Percentiles rank a stretch among this genome's conserved stretches.
phyloP scores from a whole-genome alignment of 2,329 filamentous ascomycete genomes.

The Phaeosphaeriaceae sp. region DNA sequence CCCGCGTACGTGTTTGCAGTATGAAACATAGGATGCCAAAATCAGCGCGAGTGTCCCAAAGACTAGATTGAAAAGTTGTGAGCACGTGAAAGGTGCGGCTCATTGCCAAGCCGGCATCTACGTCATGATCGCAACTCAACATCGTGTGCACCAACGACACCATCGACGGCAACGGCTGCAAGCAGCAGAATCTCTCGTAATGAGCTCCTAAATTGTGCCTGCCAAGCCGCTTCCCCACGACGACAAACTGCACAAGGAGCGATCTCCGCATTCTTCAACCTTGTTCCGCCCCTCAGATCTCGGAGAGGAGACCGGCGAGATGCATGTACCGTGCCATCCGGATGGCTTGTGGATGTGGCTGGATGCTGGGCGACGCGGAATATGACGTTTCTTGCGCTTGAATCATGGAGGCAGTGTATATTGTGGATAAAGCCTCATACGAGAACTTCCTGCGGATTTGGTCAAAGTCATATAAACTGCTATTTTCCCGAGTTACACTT shows the following conservation, averaged over 20 bases:
- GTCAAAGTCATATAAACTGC: neutral
- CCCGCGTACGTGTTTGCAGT: neutral
- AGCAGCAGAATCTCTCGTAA: neutral
- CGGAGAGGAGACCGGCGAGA: constrained; percentile 18
- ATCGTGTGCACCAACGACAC: neutral
- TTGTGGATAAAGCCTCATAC: neutral
- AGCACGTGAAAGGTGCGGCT: neutral
- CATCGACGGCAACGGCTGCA: neutral
- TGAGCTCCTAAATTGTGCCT: neutral
- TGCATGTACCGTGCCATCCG: constrained; percentile 5
- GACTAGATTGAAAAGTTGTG: neutral
- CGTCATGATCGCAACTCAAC: neutral
- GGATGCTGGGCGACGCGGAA: neutral
- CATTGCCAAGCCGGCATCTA: constrained; percentile 11
- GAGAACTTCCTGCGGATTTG: neutral
- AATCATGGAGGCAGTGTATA: neutral
- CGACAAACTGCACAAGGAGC: neutral
- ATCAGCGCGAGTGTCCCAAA: neutral
- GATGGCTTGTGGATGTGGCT: constrained; percentile 9
- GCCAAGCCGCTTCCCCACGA: neutral
- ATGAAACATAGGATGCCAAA: neutral
- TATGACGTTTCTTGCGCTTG: constrained; percentile 13
- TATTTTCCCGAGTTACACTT: neutral
- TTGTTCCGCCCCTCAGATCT: neutral
- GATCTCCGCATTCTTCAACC: constrained; percentile 8